Evolutionary conservation across 2,329 filamentous ascomycete genomes (phyloP), one percentile per base, ranked within the genome.

Genomic region (Colletotrichum trifolii): DNA sequence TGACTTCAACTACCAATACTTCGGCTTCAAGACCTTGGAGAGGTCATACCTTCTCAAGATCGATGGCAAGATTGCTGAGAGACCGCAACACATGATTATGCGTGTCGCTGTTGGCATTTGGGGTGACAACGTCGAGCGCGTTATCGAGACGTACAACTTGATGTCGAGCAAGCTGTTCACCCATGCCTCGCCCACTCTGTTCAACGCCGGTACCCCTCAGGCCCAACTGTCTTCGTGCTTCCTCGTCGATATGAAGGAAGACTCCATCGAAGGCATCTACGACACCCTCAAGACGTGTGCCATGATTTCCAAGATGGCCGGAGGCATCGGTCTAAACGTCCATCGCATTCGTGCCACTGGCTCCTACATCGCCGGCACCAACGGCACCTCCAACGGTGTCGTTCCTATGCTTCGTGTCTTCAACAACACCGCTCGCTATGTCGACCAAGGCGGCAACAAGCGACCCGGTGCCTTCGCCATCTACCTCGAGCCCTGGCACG

Each of bases 1-100:
- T 72, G 96, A 99, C 78, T 99, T 99, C 87, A 97, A 98, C 87
- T 99, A 99, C 85, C 96, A 99, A 84, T 99, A 97, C 84, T 99
- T 99, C 75, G 96, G 96, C 69, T 99, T 99, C 89, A 99, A 99
- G 88, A 99, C 96, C 8, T 85, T 99, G 43, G 96, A 99, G 85
- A 91, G 96, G 67, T 99, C 96, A 75, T 99, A 99, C 76, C 90
- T 99, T 56, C 90, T 99, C 71, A 94, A 96, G 77, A 91, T 98
- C 70, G 88, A 97, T 73, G 94, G 94, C 77, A 97, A 97, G 83
- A 93, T 98, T 76, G 95, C 94, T 56, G 96, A 99, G 84, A 90
- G 96, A 74, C 96, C 96, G 48, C 96, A 99, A 82, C 96, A 99
- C 83, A 96, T 99, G 94, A 95, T 99, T 73, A 99, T 99, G 96